Base-by-base conservation (phyloP, 495 filamentous ascomycete genomes). In the Chaetomium tenue region DNA sequence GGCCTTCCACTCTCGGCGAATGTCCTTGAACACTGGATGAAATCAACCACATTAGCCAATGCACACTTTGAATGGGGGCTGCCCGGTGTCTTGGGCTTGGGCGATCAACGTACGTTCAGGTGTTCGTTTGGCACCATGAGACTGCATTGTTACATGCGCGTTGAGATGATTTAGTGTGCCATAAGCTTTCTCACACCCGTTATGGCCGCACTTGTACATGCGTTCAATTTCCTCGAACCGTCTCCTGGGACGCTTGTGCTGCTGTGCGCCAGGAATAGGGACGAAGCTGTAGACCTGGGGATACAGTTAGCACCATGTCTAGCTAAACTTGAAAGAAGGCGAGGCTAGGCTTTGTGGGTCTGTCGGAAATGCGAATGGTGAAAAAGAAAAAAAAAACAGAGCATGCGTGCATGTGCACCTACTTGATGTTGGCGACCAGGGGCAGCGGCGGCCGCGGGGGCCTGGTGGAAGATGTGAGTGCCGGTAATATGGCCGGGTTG, bases 161-260 rank as follows among this genome's bases (percentile, higher is more conserved):
- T 98, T 98, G 69, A 98, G 75, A 74, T 98, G 93, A 74, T 98
- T 98, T 61, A 98, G 78, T 26, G 93, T 98, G 61, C 93, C 93
- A 71, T 98, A 98, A 15, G 93, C 93, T 77, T 98, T 98, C 73
- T 98, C 94, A 74, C 94, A 98, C 5, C 93, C 93, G 65, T 97
- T 91, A 91, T 92, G 97, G 12, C 94, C 94, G 78, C 94, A 98
- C 77, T 97, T 97, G 80, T 98, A 98, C 94, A 98, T 98, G 63
- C 94, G 88, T 81, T 98, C 94, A 72, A 98, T 98, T 75, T 98
- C 94, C 79, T 98, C 94, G 71, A 97, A 98, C 39, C 94, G 86
- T 66, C 94, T 86, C 68, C 94, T 87, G 23, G 94, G 94, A 53
- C 94, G 87, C 82, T 98, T 98, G 76, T 98, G 93, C 75, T 98